A percentile compares a stretch with the other conserved stretches of the same genome.
phyloP scores from a whole-genome alignment of 371 early-diverging fungal genomes.

The Quaeritorhiza haematococci region DNA sequence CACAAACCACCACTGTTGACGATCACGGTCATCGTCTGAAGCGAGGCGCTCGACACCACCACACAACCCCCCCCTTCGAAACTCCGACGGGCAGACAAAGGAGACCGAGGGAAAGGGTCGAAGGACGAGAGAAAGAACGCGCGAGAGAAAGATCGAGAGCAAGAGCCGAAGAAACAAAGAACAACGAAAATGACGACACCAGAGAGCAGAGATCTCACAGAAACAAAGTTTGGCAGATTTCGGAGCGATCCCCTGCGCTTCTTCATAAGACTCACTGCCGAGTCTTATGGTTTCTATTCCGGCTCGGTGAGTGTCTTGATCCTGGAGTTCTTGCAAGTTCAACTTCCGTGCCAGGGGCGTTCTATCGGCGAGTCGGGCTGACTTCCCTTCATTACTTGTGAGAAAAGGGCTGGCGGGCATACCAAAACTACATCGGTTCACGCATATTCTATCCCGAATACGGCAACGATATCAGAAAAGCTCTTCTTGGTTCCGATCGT shows the following conservation, averaged over 20 bases:
- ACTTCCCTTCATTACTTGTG: background rate
- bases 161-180: no score
- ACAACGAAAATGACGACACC: no score
- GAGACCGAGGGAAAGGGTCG: no score
- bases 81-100: no score
- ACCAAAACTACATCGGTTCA: conserved; percentile 71
- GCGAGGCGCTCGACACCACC: no score
- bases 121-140: no score
- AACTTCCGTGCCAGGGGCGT: background rate
- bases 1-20: no score
- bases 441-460: conserved; percentile 68
- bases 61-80: no score
- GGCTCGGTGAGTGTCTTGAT: conserved; percentile 51
- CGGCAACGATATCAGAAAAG: conserved; percentile 52
- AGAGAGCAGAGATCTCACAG: no score
- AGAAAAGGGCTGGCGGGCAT: conserved; percentile 71
- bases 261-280: conserved; percentile 58
- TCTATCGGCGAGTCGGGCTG: background rate
- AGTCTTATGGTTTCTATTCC: conserved; percentile 52
- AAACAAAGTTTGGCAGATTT: conserved; percentile 45
- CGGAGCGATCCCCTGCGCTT: conserved; percentile 74
- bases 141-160: no score
- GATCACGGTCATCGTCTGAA: no score
- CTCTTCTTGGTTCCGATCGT: conserved; percentile 15
- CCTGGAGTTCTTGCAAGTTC: background rate